These are phyloP conservation scores for Phaffia rhodozyma DNA, from an alignment of 1,284 basidiomycete genomes.

Conservation along the genomic window DNA sequence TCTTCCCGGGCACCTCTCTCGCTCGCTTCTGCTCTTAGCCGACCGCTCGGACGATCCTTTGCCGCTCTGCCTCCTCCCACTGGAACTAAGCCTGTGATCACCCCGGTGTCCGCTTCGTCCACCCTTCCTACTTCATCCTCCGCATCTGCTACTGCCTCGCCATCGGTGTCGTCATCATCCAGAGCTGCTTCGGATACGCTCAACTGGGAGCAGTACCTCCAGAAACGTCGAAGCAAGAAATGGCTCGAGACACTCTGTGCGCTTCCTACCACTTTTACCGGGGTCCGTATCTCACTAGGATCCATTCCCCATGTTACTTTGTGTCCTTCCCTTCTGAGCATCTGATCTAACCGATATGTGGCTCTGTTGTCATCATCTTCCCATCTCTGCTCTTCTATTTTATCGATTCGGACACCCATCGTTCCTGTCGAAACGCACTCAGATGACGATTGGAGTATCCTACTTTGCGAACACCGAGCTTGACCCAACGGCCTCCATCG, in stretches of 20 bases:
- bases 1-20: too few relatives aligned
- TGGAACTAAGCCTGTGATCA: too few relatives aligned
- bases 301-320: not conserved
- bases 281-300: not conserved
- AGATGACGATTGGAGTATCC: constrained; percentile 1
- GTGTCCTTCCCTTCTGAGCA: not conserved
- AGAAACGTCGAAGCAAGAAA: not conserved
- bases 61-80: too few relatives aligned
- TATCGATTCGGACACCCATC: not conserved
- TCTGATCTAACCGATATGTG: too few relatives aligned
- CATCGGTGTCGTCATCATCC: too few relatives aligned
- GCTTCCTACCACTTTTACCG: not conserved
- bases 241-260: not conserved
- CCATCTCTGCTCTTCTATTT: not conserved
- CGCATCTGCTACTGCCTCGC: too few relatives aligned
- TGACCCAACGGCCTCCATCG: not conserved
- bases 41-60: too few relatives aligned
- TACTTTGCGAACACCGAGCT: not conserved
- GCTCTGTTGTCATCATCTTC: not conserved
- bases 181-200: too few relatives aligned
- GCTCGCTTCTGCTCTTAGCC: too few relatives aligned
- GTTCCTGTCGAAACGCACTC: too few relatives aligned
- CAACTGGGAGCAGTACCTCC: not conserved
- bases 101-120: too few relatives aligned
- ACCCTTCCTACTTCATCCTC: too few relatives aligned